Evolutionary conservation across 208 protist genomes (phyloP), one percentile per base, ranked within the genome.

Genomic region (Acanthamoeba healyi): DNA sequence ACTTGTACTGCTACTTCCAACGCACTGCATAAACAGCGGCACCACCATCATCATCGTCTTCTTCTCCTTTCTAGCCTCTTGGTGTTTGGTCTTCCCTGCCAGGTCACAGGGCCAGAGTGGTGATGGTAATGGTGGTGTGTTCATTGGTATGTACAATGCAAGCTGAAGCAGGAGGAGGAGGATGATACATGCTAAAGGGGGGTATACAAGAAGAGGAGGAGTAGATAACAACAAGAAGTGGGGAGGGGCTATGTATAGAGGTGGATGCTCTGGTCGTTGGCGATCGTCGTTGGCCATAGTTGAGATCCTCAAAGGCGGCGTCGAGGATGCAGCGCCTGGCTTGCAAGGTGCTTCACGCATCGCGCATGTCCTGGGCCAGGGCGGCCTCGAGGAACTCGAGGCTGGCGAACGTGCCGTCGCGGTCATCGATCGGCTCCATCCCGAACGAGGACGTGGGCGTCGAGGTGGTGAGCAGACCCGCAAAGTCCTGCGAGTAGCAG

Each of bases 331-430:
- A n/a, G n/a, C n/a, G n/a, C n/a, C n/a, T n/a, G n/a, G n/a, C n/a
- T n/a, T n/a, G n/a, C n/a, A 32, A 32, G 1, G 5, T 12, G 58
- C n/a, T 67, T 67, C 58, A 67, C 4, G 58, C 58, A 67, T 67
- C 70, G 36, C 42, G 44, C 74, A 84, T 84, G 42, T 84, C 74
- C 9, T 84, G 42, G 4, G 74, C 74, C 5, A 84, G 44, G 19
- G 74, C 74, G 4, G 74, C 74, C 32, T 84, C 74, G 46, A 84
- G 74, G 46, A 84, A 84, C 26, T 84, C 74, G 74, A 84, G 74
- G 26, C 44, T 84, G 74, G 74, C 44, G 19, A 58, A 84, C 2
- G 74, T 84, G 9, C 74, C 74, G 24, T 84, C 74, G 10, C 74
- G 7, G 42, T 84, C 74, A 14, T 84, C 74, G 42, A 84, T 24